phyloP scores from a whole-genome alignment of 2,329 filamentous ascomycete species.

The Fusarium oligoseptatum region DNA sequence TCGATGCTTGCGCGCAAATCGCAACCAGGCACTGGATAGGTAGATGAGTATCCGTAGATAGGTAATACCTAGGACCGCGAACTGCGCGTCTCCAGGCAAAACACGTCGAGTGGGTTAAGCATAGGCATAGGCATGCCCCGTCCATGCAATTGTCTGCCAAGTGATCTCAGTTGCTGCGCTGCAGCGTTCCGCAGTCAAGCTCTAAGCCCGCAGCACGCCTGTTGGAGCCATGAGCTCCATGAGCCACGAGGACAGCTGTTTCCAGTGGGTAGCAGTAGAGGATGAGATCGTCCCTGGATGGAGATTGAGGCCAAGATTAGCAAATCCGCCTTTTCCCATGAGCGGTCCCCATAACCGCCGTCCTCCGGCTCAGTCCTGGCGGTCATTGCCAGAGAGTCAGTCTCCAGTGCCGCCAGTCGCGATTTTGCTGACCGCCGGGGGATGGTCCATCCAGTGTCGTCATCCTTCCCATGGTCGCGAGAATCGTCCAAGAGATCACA shows the following conservation, averaged over 20 bases:
- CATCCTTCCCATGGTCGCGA: conserved; percentile 36
- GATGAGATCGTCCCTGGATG: conserved; percentile 4
- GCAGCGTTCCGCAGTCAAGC: not conserved
- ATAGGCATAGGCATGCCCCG: conserved; percentile 14
- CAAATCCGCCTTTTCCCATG: conserved; percentile 17
- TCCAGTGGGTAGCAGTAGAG: conserved; percentile 1
- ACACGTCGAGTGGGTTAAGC: conserved; percentile 10
- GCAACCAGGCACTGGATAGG: conserved; percentile 1
- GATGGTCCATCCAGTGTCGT: conserved; percentile 44
- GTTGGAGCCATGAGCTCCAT: conserved; percentile 3
- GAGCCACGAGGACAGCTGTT: conserved; percentile 26
- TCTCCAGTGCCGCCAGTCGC: conserved; percentile 44
- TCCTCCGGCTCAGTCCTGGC: conserved; percentile 6
- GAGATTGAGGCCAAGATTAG: conserved; percentile 23
- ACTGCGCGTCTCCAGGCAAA: not conserved
- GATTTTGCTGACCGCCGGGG: conserved; percentile 47
- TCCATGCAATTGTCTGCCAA: conserved; percentile 18
- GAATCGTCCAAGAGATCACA: conserved; percentile 37
- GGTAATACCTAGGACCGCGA: not conserved
- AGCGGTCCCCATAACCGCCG: conserved; percentile 24
- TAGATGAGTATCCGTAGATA: not conserved
- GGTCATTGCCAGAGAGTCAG: not conserved
- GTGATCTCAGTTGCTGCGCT: conserved; percentile 17
- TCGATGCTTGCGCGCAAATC: conserved; percentile 33
- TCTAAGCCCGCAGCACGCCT: conserved; percentile 24